Evolutionary conservation across 2,329 filamentous ascomycete genomes (phyloP).

Genomic region (Aspergillus awamori): DNA sequence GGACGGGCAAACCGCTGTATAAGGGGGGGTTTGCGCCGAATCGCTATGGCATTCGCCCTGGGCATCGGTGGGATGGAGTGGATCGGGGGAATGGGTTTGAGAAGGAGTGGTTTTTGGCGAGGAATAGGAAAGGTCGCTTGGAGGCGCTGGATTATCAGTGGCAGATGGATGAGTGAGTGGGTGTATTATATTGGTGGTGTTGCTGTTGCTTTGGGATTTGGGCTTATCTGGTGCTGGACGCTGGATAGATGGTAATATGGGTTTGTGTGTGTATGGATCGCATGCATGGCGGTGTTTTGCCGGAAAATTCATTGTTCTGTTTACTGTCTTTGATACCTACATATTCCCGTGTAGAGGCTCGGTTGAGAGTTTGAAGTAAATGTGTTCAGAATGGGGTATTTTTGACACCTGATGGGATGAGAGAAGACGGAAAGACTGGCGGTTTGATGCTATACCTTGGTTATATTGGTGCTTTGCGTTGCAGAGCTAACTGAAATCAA

Average conservation of each 20-base stretch:
- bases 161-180: slow-evolving; percentile 83
- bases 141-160: slow-evolving; percentile 86
- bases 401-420: no score
- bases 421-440: no score
- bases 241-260: background rate
- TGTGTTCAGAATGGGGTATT: no score
- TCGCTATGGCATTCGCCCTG: slow-evolving; percentile 88
- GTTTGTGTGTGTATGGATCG: no score
- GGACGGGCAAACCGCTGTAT: slow-evolving; percentile 69
- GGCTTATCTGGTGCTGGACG: background rate
- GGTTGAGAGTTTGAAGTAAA: no score
- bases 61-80: slow-evolving; percentile 95
- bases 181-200: background rate
- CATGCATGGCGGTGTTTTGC: no score
- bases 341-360: no score
- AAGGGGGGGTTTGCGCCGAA: slow-evolving; percentile 82
- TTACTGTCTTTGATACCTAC: no score
- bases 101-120: slow-evolving; percentile 84
- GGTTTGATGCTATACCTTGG: no score
- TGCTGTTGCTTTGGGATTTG: background rate
- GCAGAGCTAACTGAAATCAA: no score
- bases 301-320: no score
- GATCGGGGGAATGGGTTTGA: slow-evolving; percentile 94
- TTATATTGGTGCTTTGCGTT: no score
- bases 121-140: slow-evolving; percentile 75